These are phyloP conservation scores for Botryotinia narcissicola DNA, from an alignment of 2,329 filamentous ascomycete species.

Conservation along the genomic window DNA sequence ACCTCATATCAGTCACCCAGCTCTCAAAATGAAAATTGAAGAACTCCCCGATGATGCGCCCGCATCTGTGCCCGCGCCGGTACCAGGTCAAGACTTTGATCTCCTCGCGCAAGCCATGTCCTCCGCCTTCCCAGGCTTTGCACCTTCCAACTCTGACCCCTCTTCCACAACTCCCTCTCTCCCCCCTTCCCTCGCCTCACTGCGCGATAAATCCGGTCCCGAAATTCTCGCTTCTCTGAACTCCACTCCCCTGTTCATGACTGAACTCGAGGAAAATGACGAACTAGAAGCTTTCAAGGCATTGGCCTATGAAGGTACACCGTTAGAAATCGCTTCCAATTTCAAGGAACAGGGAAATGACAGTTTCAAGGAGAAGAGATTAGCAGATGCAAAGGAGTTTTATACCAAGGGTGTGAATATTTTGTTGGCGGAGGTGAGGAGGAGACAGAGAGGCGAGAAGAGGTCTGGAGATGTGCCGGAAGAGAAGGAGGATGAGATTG, in stretches of 20 bases:
- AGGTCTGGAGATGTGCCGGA: constrained; percentile 45
- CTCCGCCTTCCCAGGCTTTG: constrained; percentile 20
- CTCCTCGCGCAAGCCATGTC: constrained; percentile 36
- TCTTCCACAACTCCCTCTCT: constrained; percentile 40
- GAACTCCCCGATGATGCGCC: constrained; percentile 30
- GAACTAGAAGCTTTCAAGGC: constrained; percentile 85
- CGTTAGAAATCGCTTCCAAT: constrained; percentile 74
- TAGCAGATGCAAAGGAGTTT: constrained; percentile 83
- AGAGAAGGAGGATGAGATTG: constrained; percentile 42
- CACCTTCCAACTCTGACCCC: constrained; percentile 27
- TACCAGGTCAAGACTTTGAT: constrained; percentile 24
- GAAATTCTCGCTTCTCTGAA: constrained; percentile 65
- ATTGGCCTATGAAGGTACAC: constrained; percentile 87
- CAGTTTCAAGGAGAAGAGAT: constrained; percentile 69
- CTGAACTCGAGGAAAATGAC: constrained; percentile 79
- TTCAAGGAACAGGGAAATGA: constrained; percentile 96
- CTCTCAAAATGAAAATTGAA: constrained; percentile 35
- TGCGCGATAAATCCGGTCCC: constrained; percentile 55
- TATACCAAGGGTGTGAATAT: constrained; percentile 84
- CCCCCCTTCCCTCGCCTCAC: constrained; percentile 57
- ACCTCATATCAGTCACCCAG: neutral
- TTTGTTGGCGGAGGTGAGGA: constrained; percentile 61
- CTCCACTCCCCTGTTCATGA: constrained; percentile 90
- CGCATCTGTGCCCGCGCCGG: constrained; percentile 16
- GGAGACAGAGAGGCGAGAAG: constrained; percentile 44